These are phyloP conservation scores for Aspergillus brasiliensis DNA, from an alignment of 2,329 filamentous ascomycete genomes.

Conservation along the genomic window DNA sequence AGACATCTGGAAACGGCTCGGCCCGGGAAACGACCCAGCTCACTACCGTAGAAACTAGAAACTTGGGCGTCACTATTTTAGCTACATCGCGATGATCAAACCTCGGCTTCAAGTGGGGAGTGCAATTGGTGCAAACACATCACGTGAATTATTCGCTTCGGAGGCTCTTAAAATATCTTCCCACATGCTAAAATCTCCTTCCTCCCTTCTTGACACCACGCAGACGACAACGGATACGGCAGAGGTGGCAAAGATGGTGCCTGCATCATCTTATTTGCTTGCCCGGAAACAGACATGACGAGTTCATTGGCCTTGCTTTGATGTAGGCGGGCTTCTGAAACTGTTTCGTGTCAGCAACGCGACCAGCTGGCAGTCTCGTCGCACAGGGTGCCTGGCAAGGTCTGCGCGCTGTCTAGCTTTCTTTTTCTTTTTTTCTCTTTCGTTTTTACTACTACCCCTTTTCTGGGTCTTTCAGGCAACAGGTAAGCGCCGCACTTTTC, in stretches of 20 bases:
- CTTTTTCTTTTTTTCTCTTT: background rate
- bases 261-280: background rate
- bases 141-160: conserved; percentile 18
- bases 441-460: conserved; percentile 1
- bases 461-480: conserved; percentile 8
- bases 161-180: conserved; percentile 11
- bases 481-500: conserved; percentile 22
- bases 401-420: background rate
- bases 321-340: conserved; percentile 12
- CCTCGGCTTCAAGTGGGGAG: background rate
- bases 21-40: conserved; percentile 10
- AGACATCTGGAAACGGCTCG: conserved; percentile 12
- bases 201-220: conserved; percentile 4
- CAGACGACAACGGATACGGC: background rate
- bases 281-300: background rate
- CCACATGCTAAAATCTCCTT: conserved; percentile 8
- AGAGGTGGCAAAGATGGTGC: background rate
- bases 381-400: background rate
- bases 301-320: conserved; percentile 11
- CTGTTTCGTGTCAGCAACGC: conserved; percentile 1
- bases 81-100: background rate
- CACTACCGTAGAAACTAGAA: background rate
- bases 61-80: background rate
- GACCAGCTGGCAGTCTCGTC: background rate
- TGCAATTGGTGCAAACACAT: conserved; percentile 4